Conservation (phyloP, 2,329 filamentous ascomycete species). For the Cadophora sp. region DNA sequence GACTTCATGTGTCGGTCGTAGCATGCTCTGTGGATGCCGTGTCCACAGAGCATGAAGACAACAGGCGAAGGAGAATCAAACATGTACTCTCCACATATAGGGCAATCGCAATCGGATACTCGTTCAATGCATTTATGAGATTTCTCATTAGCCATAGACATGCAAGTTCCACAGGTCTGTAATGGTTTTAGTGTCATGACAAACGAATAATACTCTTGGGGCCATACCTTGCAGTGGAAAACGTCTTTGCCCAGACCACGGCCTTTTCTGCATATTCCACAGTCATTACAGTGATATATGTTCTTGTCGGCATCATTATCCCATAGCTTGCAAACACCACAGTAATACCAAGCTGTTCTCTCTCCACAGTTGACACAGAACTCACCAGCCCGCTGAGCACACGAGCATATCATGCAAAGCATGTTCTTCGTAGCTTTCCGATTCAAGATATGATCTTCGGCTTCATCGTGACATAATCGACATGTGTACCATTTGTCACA, state of each 20-base stretch:
- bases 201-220: background rate
- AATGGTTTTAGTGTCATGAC: conserved; percentile 13
- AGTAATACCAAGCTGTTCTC: conserved; percentile 88
- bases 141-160: conserved; percentile 83
- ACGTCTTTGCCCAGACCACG: conserved; percentile 95
- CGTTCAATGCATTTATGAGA: conserved; percentile 94
- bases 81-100: conserved; percentile 95
- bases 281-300: conserved; percentile 96
- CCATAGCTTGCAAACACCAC: conserved; percentile 94
- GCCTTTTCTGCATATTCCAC: conserved; percentile 91
- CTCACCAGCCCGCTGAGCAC: conserved; percentile 82
- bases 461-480: conserved; percentile 88
- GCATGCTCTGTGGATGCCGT: conserved; percentile 92
- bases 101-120: conserved; percentile 93
- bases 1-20: conserved; percentile 86
- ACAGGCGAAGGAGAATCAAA: conserved; percentile 90
- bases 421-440: conserved; percentile 89
- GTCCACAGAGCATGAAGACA: conserved; percentile 93
- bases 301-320: conserved; percentile 89
- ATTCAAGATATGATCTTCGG: conserved; percentile 79
- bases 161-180: conserved; percentile 90
- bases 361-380: conserved; percentile 79
- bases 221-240: conserved; percentile 90
- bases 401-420: conserved; percentile 95
- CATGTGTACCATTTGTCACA: conserved; percentile 95